Percentiles rank a stretch among this genome's conserved stretches.
These are phyloP conservation scores for Fusarium heterosporum DNA, from an alignment of 2,329 filamentous ascomycete genomes.

Conservation along the genomic window DNA sequence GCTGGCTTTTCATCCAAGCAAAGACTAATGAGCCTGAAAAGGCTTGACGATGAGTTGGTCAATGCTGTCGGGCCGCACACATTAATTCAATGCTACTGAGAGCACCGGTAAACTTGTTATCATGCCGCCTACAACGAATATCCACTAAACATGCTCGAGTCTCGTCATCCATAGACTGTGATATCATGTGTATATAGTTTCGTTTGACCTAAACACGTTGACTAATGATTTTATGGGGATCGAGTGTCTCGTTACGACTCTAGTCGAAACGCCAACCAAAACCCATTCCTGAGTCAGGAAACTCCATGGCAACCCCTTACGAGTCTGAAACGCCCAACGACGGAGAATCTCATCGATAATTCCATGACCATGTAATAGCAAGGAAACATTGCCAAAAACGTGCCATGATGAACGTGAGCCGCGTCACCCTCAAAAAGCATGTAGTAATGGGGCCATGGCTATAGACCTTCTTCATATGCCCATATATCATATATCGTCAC, in stretches of 20 bases:
- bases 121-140: conserved; percentile 1
- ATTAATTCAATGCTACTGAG: neutral
- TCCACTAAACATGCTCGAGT: conserved; percentile 5
- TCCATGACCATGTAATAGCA: conserved; percentile 21
- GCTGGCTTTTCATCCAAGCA: neutral
- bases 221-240: conserved; percentile 21
- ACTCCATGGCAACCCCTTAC: conserved; percentile 27
- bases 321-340: conserved; percentile 41
- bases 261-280: conserved; percentile 35
- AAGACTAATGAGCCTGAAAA: neutral
- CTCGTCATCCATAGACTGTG: neutral
- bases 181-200: conserved; percentile 17
- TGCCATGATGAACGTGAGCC: conserved; percentile 36
- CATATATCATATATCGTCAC: conserved; percentile 13
- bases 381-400: conserved; percentile 39
- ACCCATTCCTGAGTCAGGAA: conserved; percentile 28
- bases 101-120: neutral
- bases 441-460: conserved; percentile 16
- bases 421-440: conserved; percentile 38
- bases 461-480: conserved; percentile 7
- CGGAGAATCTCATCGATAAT: conserved; percentile 27
- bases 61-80: neutral
- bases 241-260: conserved; percentile 13
- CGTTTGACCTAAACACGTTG: conserved; percentile 13
- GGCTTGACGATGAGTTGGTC: neutral